Evolutionary conservation across 1,284 basidiomycete genomes (phyloP).

Genomic region (Porogramme epimiltina): DNA sequence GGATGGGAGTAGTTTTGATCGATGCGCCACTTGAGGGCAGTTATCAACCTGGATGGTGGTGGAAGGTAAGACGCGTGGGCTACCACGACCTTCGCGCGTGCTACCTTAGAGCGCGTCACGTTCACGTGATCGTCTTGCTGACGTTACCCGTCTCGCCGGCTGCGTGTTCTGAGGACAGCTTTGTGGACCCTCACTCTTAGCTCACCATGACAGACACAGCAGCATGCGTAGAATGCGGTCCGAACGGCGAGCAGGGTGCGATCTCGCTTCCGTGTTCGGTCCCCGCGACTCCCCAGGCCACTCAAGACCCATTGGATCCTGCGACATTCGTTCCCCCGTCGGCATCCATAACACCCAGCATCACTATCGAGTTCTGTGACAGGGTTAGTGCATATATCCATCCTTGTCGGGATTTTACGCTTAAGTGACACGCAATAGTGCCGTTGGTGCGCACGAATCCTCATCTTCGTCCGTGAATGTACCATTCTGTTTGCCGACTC

Average conservation of each 20-base stretch:
- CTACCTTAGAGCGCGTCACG: slow-evolving; percentile 10
- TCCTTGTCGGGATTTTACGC: background rate
- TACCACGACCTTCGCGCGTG: slow-evolving; percentile 19
- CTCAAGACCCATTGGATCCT: slow-evolving; percentile 46
- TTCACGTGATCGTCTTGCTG: slow-evolving; percentile 22
- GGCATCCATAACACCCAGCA: slow-evolving; percentile 44
- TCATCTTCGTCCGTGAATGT: too few relatives aligned
- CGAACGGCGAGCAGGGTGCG: slow-evolving; percentile 2
- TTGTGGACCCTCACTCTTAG: too few relatives aligned
- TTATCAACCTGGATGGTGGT: too few relatives aligned
- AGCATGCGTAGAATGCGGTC: slow-evolving; percentile 26
- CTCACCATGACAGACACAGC: slow-evolving; percentile 16
- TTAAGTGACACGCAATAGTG: slow-evolving; percentile 40
- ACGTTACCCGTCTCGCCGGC: background rate
- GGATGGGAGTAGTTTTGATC: too few relatives aligned
- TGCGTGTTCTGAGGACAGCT: too few relatives aligned
- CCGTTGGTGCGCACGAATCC: slow-evolving; percentile 55
- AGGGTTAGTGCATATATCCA: slow-evolving; percentile 55
- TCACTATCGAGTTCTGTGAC: slow-evolving; percentile 86
- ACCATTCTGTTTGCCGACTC: background rate
- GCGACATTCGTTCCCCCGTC: slow-evolving; percentile 63
- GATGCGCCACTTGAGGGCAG: too few relatives aligned
- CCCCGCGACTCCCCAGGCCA: background rate
- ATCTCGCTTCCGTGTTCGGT: background rate
- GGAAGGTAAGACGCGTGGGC: slow-evolving; percentile 17